phyloP scores from a whole-genome alignment of 2,329 filamentous ascomycete genomes.

The Didymellaceae sp. region DNA sequence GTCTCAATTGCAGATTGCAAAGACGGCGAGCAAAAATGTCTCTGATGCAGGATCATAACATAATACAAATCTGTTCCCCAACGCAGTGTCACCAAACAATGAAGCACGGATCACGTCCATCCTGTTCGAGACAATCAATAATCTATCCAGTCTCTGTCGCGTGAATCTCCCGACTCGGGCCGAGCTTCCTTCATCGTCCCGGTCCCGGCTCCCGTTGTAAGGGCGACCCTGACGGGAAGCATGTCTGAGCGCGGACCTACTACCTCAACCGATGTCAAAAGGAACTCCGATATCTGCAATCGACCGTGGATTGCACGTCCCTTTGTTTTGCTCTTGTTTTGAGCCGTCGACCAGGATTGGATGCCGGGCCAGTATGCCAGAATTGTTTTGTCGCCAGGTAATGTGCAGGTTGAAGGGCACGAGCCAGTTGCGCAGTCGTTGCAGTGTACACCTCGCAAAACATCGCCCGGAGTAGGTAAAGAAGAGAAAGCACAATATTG shows the following conservation, averaged over 20 bases:
- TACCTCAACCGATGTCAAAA: slow-evolving; percentile 5
- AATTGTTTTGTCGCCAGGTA: not conserved
- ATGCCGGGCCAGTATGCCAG: too few relatives aligned
- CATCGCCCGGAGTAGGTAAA: slow-evolving; percentile 1
- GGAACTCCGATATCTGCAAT: not conserved
- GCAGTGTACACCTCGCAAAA: not conserved
- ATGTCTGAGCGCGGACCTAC: slow-evolving; percentile 4
- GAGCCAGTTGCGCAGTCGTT: not conserved
- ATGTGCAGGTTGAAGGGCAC: not conserved
- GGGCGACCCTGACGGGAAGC: slow-evolving; percentile 9
- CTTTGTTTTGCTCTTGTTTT: not conserved
- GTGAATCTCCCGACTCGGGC: slow-evolving; percentile 19
- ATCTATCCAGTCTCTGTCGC: slow-evolving; percentile 9
- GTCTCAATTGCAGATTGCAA: too few relatives aligned
- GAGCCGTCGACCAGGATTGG: not conserved
- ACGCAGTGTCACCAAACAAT: slow-evolving; percentile 15
- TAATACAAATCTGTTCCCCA: slow-evolving; percentile 1
- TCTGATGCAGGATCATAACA: slow-evolving; percentile 1
- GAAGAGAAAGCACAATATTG: not conserved
- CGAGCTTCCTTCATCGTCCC: slow-evolving; percentile 17
- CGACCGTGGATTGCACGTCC: not conserved
- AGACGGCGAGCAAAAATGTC: not conserved
- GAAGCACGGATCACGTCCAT: slow-evolving; percentile 10
- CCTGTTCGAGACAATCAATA: slow-evolving; percentile 17
- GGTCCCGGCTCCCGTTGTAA: slow-evolving; percentile 15